These are phyloP conservation scores for Aspergillus biplanus DNA, from an alignment of 495 filamentous ascomycete species.

Conservation along the genomic window DNA sequence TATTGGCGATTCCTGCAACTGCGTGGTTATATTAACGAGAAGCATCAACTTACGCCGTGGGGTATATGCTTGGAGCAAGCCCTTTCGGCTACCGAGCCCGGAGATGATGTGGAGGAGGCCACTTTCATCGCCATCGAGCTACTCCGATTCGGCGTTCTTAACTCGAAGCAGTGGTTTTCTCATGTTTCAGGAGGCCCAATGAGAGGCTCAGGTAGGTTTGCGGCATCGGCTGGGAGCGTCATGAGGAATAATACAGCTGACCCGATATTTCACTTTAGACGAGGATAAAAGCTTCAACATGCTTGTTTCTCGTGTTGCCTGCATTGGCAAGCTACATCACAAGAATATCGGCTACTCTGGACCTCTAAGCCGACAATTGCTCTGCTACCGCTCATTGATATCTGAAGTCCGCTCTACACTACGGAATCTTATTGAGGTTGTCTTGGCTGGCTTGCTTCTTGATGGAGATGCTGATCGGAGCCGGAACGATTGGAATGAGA, in stretches of 20 bases:
- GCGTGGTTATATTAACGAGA: constrained; percentile 78
- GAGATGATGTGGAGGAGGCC: constrained; percentile 60
- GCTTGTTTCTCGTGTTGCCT: constrained; percentile 83
- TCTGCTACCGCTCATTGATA: constrained; percentile 84
- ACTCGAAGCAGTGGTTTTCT: constrained; percentile 61
- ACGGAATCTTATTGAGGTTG: constrained; percentile 81
- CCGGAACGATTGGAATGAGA: constrained; percentile 67
- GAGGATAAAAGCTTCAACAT: constrained; percentile 71
- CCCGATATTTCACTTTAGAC: constrained; percentile 39
- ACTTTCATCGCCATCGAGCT: constrained; percentile 81
- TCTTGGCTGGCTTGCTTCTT: constrained; percentile 76
- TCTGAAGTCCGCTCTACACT: constrained; percentile 75
- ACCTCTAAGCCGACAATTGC: constrained; percentile 84
- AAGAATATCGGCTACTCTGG: constrained; percentile 90
- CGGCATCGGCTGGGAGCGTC: background rate
- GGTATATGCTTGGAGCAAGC: constrained; percentile 75
- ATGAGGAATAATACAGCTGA: background rate
- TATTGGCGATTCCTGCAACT: constrained; percentile 89
- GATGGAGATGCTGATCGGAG: constrained; percentile 75
- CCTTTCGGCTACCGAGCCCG: constrained; percentile 61
- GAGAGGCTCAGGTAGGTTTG: constrained; percentile 56
- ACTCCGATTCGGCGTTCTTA: constrained; percentile 75
- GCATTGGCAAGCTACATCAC: constrained; percentile 79
- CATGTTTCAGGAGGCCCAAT: constrained; percentile 62
- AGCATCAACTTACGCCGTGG: constrained; percentile 83